Evolutionary conservation across 257 asterid species (phyloP), one percentile per base, ranked within the genome.

Genomic region (Ocimum tenuiflorum): DNA sequence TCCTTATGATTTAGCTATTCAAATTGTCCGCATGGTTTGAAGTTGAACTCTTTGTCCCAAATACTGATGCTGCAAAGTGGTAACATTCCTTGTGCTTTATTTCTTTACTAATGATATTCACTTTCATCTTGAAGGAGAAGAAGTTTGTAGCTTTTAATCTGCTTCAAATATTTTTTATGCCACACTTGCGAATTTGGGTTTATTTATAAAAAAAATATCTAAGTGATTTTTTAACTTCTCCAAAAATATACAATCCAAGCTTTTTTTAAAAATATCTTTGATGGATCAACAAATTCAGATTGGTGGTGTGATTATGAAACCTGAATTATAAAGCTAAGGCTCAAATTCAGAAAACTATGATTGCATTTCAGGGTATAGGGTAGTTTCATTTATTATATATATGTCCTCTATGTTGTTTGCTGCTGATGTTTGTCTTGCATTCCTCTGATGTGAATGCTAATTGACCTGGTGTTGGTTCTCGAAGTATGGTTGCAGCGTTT

Each of bases 401-500:
- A n/a, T 17, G 31, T 59, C 51, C 41, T 39, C 23, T n/a, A n/a
- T n/a, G n/a, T 36, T 20, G n/a, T 36, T 57, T 22, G 38, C 24
- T 33, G 2, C 8, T 41, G 10, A 15, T 64, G 56, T 22, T 42
- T 14, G 9, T 20, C 19, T 55, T 46, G 11, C 23, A 33, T 23
- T 63, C 45, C 22, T 1, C 3, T 33, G 18, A 6, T 15, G 41
- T 27, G 42, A 51, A 61, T 58, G 60, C 51, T 64, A 14, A 66
- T 50, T 73, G n/a, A 27, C 43, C 53, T 68, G 64, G 54, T 60
- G 56, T 75, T 63, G 22, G 39, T 61, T 18, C 35, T 72, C 86
- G 77, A 88, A 91, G 98, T 70, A 86, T 91, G 98, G 91, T 74
- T 46, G 94, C 95, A 59, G 96, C 98, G 73, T 91, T 88, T 75